Percentiles rank a stretch among this genome's conserved stretches.
phyloP scores from a whole-genome alignment of 2,329 filamentous ascomycete genomes.

The Aschersonia sp. region DNA sequence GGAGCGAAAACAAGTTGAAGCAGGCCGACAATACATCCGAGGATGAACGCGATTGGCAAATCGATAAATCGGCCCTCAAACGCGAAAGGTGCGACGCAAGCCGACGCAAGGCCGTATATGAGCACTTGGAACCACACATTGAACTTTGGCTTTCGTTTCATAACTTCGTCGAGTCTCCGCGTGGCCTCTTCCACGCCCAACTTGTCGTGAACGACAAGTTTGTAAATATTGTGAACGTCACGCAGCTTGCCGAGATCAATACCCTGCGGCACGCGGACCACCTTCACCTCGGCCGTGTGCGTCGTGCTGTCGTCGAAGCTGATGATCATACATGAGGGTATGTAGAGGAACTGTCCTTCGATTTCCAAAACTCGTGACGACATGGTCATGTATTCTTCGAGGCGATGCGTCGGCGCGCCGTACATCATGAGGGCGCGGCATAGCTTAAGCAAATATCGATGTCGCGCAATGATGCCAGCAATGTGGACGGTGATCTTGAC shows the following conservation, averaged over 20 bases:
- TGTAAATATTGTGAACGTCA: conserved; percentile 66
- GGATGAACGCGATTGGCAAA: conserved; percentile 59
- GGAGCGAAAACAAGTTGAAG: conserved; percentile 65
- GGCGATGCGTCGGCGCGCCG: conserved; percentile 77
- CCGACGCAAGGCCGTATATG: conserved; percentile 63
- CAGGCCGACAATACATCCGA: conserved; percentile 60
- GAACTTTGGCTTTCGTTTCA: conserved; percentile 29
- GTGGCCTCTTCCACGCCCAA: conserved; percentile 59
- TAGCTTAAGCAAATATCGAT: conserved; percentile 71
- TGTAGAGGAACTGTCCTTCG: conserved; percentile 77
- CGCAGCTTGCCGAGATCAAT: conserved; percentile 61
- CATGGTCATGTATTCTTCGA: conserved; percentile 89
- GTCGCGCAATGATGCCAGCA: conserved; percentile 58
- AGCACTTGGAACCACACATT: conserved; percentile 41
- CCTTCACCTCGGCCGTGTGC: conserved; percentile 68
- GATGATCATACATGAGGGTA: conserved; percentile 88
- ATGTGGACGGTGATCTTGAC: conserved; percentile 41
- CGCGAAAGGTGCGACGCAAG: conserved; percentile 64
- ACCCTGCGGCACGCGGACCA: conserved; percentile 53
- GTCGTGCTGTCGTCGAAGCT: conserved; percentile 67
- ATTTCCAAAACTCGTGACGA: conserved; percentile 80
- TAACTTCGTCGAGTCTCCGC: conserved; percentile 41
- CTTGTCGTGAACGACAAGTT: conserved; percentile 68
- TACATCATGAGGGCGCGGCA: conserved; percentile 81
- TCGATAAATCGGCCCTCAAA: conserved; percentile 68